Evolutionary conservation across 1,284 basidiomycete genomes (phyloP).

Genomic region (Wolfiporia cocos): DNA sequence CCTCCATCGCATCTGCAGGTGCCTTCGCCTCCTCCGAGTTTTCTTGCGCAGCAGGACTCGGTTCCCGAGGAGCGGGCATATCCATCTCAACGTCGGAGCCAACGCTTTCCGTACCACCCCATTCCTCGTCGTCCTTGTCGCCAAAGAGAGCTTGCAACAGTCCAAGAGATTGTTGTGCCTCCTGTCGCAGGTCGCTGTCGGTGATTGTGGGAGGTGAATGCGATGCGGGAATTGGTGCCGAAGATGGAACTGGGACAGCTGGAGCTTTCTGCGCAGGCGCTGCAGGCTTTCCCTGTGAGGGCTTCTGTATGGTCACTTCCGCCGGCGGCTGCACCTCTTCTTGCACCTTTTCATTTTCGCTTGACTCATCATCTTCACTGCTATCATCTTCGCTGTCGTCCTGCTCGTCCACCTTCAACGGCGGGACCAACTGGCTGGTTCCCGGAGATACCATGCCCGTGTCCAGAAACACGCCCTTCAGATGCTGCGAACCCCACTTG

Average conservation of each 20-base stretch:
- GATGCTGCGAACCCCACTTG: conserved; percentile 56
- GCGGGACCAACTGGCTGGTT: not conserved
- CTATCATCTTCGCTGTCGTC: not conserved
- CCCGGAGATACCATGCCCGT: conserved; percentile 13
- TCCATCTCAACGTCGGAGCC: conserved; percentile 40
- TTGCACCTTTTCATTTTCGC: conserved; percentile 4
- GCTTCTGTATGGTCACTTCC: not conserved
- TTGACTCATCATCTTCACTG: conserved; percentile 12
- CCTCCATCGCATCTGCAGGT: conserved; percentile 13
- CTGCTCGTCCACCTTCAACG: not conserved
- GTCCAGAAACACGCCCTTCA: conserved; percentile 63
- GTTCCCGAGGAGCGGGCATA: conserved; percentile 3
- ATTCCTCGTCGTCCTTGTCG: conserved; percentile 33
- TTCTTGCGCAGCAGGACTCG: conserved; percentile 14
- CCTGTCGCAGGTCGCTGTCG: conserved; percentile 32
- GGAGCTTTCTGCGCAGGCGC: not conserved
- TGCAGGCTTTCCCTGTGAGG: not conserved
- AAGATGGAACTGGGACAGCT: not conserved
- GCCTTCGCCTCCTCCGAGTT: conserved; percentile 16
- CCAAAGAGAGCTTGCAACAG: conserved; percentile 51
- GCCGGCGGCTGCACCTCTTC: not conserved
- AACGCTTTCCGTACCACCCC: conserved; percentile 50
- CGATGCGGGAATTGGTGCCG: not conserved
- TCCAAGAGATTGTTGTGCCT: conserved; percentile 41
- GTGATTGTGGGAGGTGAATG: conserved; percentile 1